phyloP scores from a whole-genome alignment of 768 basidiomycete species.

The Podaxis sp. region DNA sequence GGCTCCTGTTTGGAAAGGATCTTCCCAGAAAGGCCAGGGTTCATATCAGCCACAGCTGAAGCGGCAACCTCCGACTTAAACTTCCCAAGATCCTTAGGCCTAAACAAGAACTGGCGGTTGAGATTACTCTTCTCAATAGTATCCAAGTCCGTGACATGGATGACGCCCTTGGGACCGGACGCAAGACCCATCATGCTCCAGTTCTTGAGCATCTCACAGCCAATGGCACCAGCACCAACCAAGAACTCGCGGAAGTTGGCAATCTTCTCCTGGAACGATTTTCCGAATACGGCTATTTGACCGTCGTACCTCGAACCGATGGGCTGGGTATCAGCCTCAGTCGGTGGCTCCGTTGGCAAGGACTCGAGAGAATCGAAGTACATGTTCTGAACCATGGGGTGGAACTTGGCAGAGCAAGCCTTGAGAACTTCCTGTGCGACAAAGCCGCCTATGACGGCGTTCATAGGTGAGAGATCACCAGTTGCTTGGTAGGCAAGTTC shows the following conservation, averaged over 20 bases:
- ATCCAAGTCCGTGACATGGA: slow-evolving; percentile 96
- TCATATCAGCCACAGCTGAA: slow-evolving; percentile 92
- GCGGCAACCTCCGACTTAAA: slow-evolving; percentile 97
- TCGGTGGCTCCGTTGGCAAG: slow-evolving; percentile 70
- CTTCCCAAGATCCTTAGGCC: slow-evolving; percentile 92
- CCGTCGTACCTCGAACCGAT: slow-evolving; percentile 85
- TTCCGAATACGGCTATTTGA: slow-evolving; percentile 96
- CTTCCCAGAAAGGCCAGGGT: slow-evolving; percentile 83
- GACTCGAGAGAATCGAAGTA: slow-evolving; percentile 99
- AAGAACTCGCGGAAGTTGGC: slow-evolving; percentile 90
- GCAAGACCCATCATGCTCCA: slow-evolving; percentile 99
- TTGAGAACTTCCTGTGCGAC: slow-evolving; percentile 98
- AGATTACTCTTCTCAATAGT: slow-evolving; percentile 99
- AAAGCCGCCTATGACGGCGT: slow-evolving; percentile 95
- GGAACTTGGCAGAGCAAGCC: slow-evolving; percentile 96
- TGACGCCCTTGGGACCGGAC: slow-evolving; percentile 71
- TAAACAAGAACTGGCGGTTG: slow-evolving; percentile 97
- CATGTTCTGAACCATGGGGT: slow-evolving; percentile 91
- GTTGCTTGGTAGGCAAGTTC: slow-evolving; percentile 90
- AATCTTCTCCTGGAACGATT: slow-evolving; percentile 89
- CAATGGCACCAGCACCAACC: slow-evolving; percentile 98
- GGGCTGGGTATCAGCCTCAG: slow-evolving; percentile 83
- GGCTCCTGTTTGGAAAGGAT: slow-evolving; percentile 89
- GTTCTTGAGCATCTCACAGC: slow-evolving; percentile 99
- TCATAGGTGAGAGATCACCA: slow-evolving; percentile 87